Conservation (phyloP, 768 basidiomycete genomes). For the Lentinula raphanica region DNA sequence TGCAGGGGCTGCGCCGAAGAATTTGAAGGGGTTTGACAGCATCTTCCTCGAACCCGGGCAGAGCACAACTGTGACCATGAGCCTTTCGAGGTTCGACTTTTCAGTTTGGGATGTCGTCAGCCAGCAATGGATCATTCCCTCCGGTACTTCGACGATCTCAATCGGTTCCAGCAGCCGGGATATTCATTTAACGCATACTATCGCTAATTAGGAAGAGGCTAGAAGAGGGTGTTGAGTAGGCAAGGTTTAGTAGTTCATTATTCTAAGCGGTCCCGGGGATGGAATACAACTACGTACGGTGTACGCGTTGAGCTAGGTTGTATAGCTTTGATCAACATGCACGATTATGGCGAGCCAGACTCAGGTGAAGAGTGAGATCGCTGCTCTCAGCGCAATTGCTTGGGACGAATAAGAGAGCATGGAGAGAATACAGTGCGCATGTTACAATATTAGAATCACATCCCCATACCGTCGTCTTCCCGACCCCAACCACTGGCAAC, state of each 20-base stretch:
- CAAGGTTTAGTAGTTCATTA: too few relatives aligned
- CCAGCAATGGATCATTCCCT: slow-evolving; percentile 53
- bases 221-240: background rate
- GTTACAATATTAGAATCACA: slow-evolving; percentile 24
- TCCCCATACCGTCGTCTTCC: slow-evolving; percentile 72
- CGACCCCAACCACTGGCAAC: slow-evolving; percentile 70
- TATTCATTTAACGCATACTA: slow-evolving; percentile 37
- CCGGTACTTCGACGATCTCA: slow-evolving; percentile 39
- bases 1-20: slow-evolving; percentile 42
- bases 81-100: slow-evolving; percentile 46
- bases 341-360: too few relatives aligned
- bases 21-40: slow-evolving; percentile 54
- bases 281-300: too few relatives aligned
- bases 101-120: slow-evolving; percentile 48
- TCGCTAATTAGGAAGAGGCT: slow-evolving; percentile 25
- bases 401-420: background rate
- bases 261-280: too few relatives aligned
- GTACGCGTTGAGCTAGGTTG: too few relatives aligned
- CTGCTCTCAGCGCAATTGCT: background rate
- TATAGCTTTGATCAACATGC: too few relatives aligned
- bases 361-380: background rate
- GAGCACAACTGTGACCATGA: slow-evolving; percentile 40
- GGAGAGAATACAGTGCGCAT: background rate
- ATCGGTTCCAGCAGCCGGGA: slow-evolving; percentile 50
- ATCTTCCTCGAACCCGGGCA: slow-evolving; percentile 39